phyloP scores from a whole-genome alignment of 345 rosid genomes.

The Sonneratia caseolaris region DNA sequence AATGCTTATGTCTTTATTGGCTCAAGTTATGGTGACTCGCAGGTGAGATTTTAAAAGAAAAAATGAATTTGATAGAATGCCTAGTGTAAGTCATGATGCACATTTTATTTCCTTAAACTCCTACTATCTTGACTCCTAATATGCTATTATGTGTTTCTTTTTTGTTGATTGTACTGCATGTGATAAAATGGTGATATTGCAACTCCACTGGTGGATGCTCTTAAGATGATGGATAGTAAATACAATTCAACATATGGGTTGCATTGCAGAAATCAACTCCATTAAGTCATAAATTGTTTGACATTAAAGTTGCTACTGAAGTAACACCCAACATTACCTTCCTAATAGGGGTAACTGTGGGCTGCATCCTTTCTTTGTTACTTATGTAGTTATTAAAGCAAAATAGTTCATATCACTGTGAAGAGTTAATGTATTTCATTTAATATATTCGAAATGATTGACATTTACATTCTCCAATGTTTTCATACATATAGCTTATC shows the following conservation, averaged over 20 bases:
- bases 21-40: constrained; percentile 96
- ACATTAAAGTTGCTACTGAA: neutral
- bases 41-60: constrained; percentile 29
- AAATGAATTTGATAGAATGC: neutral
- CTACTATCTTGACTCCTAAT: neutral
- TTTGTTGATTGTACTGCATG: neutral
- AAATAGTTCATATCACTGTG: neutral
- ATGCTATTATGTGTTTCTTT: neutral
- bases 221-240: neutral
- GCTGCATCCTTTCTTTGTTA: neutral
- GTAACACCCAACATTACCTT: neutral
- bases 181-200: neutral
- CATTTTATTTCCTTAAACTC: neutral
- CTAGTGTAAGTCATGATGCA: neutral
- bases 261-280: neutral
- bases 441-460: neutral
- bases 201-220: neutral
- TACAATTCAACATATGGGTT: neutral
- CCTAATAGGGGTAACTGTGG: neutral
- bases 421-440: neutral
- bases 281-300: neutral
- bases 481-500: constrained; percentile 45
- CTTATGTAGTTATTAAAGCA: neutral
- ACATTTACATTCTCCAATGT: constrained; percentile 1
- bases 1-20: constrained; percentile 82